A percentile compares a stretch with the other conserved stretches of the same genome.
Evolutionary conservation across 2,329 filamentous ascomycete genomes (phyloP).

Genomic region (Neonectria faginata): DNA sequence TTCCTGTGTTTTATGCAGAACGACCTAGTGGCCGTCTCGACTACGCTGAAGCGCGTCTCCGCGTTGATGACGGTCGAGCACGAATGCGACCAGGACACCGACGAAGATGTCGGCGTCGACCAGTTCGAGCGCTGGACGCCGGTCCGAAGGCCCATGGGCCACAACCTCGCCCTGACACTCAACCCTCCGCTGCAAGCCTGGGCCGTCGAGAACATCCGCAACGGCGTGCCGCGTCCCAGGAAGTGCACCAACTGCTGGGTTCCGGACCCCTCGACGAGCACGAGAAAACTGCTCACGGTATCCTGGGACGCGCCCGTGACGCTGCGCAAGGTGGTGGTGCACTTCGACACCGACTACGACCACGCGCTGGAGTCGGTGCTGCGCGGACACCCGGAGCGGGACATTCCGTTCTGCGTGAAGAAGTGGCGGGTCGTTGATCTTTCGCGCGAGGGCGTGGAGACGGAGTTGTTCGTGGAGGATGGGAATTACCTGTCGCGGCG

Average conservation of each 20-base stretch:
- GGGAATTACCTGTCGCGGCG: conserved; percentile 38
- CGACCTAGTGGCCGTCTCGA: conserved; percentile 38
- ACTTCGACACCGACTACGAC: conserved; percentile 45
- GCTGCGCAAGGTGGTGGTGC: conserved; percentile 34
- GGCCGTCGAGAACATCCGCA: conserved; percentile 31
- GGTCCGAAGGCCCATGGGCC: conserved; percentile 41
- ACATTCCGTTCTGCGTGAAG: conserved; percentile 43
- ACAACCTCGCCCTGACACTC: conserved; percentile 39
- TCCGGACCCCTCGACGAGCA: background rate
- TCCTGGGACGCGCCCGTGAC: conserved; percentile 31
- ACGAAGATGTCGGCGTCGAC: conserved; percentile 40
- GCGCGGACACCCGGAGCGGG: conserved; percentile 40
- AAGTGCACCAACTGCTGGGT: conserved; percentile 44
- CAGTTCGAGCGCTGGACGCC: conserved; percentile 44
- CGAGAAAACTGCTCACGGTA: conserved; percentile 24
- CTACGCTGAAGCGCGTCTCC: conserved; percentile 35
- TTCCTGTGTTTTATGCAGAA: conserved; percentile 43
- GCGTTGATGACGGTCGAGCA: conserved; percentile 44
- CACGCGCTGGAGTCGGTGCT: conserved; percentile 43
- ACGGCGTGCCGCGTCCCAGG: conserved; percentile 40
- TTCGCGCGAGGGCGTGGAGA: conserved; percentile 27
- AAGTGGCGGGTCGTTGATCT: conserved; percentile 41
- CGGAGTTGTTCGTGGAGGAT: conserved; percentile 36
- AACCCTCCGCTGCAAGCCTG: conserved; percentile 34
- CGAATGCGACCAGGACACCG: conserved; percentile 40